Evolutionary conservation across 1,284 basidiomycete species (phyloP).

Genomic region (Tetrapyrgos nigripes): DNA sequence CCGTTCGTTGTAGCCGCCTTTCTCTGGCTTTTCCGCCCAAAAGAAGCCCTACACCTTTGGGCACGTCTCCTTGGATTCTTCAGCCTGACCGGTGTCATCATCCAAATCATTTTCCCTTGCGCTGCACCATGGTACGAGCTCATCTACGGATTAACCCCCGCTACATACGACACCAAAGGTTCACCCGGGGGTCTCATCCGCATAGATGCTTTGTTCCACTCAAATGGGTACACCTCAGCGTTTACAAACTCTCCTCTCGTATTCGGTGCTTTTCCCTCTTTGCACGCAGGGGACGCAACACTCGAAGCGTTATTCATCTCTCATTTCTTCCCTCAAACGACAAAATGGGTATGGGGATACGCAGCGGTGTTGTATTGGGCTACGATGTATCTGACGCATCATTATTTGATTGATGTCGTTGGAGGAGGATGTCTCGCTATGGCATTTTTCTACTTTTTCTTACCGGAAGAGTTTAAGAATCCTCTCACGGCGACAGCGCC

Average conservation of each 20-base stretch:
- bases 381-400: slow-evolving; percentile 98
- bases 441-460: slow-evolving; percentile 87
- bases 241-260: slow-evolving; percentile 93
- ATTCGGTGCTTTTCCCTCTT: slow-evolving; percentile 95
- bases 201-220: slow-evolving; percentile 90
- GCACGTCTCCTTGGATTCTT: slow-evolving; percentile 92
- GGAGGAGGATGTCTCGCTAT: slow-evolving; percentile 92
- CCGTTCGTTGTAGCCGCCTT: slow-evolving; percentile 84
- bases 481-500: slow-evolving; percentile 57
- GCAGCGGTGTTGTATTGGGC: slow-evolving; percentile 94
- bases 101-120: slow-evolving; percentile 92
- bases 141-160: slow-evolving; percentile 95
- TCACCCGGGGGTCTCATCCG: slow-evolving; percentile 93
- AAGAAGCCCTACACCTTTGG: slow-evolving; percentile 86
- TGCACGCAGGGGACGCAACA: slow-evolving; percentile 92
- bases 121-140: slow-evolving; percentile 99
- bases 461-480: slow-evolving; percentile 81
- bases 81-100: slow-evolving; percentile 89
- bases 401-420: slow-evolving; percentile 97
- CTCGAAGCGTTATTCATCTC: slow-evolving; percentile 93
- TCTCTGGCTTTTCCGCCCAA: slow-evolving; percentile 68
- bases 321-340: slow-evolving; percentile 90
- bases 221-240: slow-evolving; percentile 80
- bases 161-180: slow-evolving; percentile 90
- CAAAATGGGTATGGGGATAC: slow-evolving; percentile 83